These are phyloP conservation scores for Betula pendula DNA, from an alignment of 306 rosid species.

Conservation along the genomic window DNA sequence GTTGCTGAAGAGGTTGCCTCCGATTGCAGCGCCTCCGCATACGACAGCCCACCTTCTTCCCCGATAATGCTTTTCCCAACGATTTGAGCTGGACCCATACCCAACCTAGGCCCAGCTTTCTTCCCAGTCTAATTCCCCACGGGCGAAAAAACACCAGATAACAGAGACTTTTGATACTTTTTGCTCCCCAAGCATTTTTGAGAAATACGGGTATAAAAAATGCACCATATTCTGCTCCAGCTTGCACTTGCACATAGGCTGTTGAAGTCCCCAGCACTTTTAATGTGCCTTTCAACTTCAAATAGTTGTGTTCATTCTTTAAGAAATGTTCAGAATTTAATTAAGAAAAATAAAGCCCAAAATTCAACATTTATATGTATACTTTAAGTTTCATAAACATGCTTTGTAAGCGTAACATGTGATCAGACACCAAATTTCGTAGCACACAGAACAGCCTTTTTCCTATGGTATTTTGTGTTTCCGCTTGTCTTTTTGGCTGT, in stretches of 20 bases:
- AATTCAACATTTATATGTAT: not conserved
- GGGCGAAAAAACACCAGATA: no score
- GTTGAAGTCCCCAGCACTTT: not conserved
- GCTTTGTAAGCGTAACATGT: not conserved
- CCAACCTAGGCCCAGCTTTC: no score
- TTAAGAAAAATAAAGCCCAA: not conserved
- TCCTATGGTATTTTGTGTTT: not conserved
- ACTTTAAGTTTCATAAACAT: not conserved
- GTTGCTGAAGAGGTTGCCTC: no score
- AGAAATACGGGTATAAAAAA: no score
- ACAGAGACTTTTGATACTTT: no score
- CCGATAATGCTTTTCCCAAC: no score
- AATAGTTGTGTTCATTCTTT: not conserved
- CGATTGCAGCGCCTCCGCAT: no score
- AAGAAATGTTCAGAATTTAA: not conserved
- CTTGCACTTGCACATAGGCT: not conserved
- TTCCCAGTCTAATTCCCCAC: no score
- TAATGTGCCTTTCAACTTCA: not conserved
- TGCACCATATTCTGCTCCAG: not conserved
- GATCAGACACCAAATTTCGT: not conserved
- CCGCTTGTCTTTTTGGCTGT: constrained; percentile 20
- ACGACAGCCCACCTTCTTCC: no score
- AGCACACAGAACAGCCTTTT: not conserved
- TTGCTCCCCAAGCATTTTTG: no score
- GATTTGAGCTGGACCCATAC: no score